Conservation (phyloP, 2,329 filamentous ascomycete genomes). For the Colletotrichum orchidophilum region DNA sequence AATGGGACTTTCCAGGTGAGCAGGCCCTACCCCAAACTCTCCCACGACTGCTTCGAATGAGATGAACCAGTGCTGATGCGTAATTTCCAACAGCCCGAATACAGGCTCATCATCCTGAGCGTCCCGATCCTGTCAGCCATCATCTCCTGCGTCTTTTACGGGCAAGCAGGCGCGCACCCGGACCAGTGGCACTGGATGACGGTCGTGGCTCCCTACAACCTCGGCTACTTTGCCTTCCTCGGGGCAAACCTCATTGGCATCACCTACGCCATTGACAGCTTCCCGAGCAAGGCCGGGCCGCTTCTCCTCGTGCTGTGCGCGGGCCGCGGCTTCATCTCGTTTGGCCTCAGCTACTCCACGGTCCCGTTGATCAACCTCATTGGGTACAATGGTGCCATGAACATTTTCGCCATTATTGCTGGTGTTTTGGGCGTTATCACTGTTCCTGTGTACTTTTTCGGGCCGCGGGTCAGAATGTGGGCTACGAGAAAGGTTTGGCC, state of each 20-base stretch:
- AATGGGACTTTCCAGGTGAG: background rate
- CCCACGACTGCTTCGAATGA: slow-evolving; percentile 32
- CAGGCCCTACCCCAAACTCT: background rate
- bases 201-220: slow-evolving; percentile 34
- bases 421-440: slow-evolving; percentile 28
- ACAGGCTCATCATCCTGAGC: slow-evolving; percentile 46
- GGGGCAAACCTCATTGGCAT: slow-evolving; percentile 40
- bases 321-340: slow-evolving; percentile 39
- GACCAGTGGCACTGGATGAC: slow-evolving; percentile 37
- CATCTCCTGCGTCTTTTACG: slow-evolving; percentile 49
- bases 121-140: slow-evolving; percentile 49
- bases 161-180: slow-evolving; percentile 45
- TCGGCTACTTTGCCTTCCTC: slow-evolving; percentile 39
- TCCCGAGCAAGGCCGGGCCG: slow-evolving; percentile 41
- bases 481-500: slow-evolving; percentile 18
- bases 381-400: slow-evolving; percentile 37
- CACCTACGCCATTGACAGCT: slow-evolving; percentile 40
- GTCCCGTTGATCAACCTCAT: slow-evolving; percentile 34
- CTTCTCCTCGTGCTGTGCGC: slow-evolving; percentile 39
- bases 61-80: slow-evolving; percentile 44
- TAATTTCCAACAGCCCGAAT: slow-evolving; percentile 44
- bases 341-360: slow-evolving; percentile 38
- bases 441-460: slow-evolving; percentile 7
- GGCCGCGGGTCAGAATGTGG: background rate
- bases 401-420: slow-evolving; percentile 36